Base-by-base conservation (phyloP, 495 filamentous ascomycete species). In the Tuber indicum region DNA sequence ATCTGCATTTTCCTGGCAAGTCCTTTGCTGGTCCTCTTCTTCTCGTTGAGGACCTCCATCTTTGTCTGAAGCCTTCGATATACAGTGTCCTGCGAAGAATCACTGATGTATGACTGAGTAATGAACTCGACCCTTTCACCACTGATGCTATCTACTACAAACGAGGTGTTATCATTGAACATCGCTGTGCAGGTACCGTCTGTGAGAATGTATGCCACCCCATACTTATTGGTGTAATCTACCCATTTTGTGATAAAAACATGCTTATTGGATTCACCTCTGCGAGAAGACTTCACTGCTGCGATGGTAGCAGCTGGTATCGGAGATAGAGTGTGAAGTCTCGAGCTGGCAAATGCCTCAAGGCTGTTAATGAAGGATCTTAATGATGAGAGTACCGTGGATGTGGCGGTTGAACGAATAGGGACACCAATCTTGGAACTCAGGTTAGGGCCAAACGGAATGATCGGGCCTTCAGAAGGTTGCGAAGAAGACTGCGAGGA, bases 151-250 rank as follows among this genome's bases (percentile, higher is more conserved):
- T 91, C 90, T 47, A 91, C 91, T 4, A 96, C 88, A 1, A 94
- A 85, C 42, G 79, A 75, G 21, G 87, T 89, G 23, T 88, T 87
- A 10, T 89, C 91, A 70, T 91, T 92, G 74, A 94, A 91, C 23
- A 95, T 90, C 79, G 92, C 94, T 7, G 92, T 93, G 52, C 94
- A 91, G 72, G 91, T 93, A 16, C 93, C 93, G 82, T 96, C 92
- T 72, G 91, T 93, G 46, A 97, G 84, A 58, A 94, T 92, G 78
- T 96, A 97, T 7, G 93, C 93, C 58, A 95, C 87, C 1, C 93
- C 93, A 81, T 94, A 94, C 79, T 93, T 93, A 84, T 96, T 96
- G 42, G 93, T 94, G 80, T 96, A 97, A 81, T 97, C 93, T n/a
- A 97, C 93, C 93, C 93, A 97, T 83, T 95, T 96, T 39, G 94